Evolutionary conservation across 192 early-diverging fungal genomes (phyloP).

Genomic region (Coemansia sp.): DNA sequence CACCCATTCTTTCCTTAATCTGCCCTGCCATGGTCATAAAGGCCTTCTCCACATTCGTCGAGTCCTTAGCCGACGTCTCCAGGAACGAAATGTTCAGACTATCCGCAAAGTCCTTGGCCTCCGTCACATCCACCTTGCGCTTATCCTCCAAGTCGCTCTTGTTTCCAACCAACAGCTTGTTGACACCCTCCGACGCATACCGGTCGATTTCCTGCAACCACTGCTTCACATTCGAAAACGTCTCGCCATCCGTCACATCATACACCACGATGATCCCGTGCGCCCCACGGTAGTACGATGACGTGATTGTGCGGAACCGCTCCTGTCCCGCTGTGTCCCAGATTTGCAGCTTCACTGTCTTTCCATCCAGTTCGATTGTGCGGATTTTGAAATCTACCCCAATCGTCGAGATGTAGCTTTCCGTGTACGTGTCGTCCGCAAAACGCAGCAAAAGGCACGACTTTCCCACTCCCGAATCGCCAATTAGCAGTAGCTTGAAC

Average conservation of each 20-base stretch:
- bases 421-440: slow-evolving; percentile 98
- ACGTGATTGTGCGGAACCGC: slow-evolving; percentile 98
- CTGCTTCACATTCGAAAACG: slow-evolving; percentile 95
- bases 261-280: slow-evolving; percentile 99
- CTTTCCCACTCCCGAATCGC: slow-evolving; percentile 98
- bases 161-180: slow-evolving; percentile 98
- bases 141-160: slow-evolving; percentile 95
- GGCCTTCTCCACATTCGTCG: slow-evolving; percentile 97
- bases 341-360: slow-evolving; percentile 98
- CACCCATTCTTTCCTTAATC: slow-evolving; percentile 88
- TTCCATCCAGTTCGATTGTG: slow-evolving; percentile 97
- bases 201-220: slow-evolving; percentile 99
- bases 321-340: slow-evolving; percentile 99
- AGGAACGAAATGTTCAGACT: slow-evolving; percentile 87
- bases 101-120: slow-evolving; percentile 87
- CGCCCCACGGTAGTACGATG: slow-evolving; percentile 95
- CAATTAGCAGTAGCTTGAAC: slow-evolving; percentile 98
- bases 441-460: slow-evolving; percentile 96
- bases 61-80: slow-evolving; percentile 97
- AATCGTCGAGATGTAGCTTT: slow-evolving; percentile 98
- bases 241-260: slow-evolving; percentile 94
- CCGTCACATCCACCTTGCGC: slow-evolving; percentile 81
- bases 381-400: slow-evolving; percentile 99
- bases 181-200: slow-evolving; percentile 95
- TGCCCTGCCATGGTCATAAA: slow-evolving; percentile 99